These are phyloP conservation scores for Harringtonia aguacate DNA, from an alignment of 2,329 filamentous ascomycete genomes.

Conservation along the genomic window DNA sequence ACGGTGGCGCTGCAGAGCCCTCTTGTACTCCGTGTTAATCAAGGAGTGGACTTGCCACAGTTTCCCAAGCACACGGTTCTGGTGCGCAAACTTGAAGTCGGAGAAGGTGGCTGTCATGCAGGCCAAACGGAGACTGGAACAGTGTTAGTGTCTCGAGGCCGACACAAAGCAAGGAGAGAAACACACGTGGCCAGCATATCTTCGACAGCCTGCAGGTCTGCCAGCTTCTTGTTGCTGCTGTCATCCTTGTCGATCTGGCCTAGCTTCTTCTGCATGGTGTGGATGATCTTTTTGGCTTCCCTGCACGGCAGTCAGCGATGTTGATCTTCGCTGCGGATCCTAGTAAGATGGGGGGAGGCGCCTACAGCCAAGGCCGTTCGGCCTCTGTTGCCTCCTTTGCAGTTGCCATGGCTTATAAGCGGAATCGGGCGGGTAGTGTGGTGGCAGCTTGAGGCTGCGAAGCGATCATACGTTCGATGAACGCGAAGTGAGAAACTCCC, in stretches of 20 bases:
- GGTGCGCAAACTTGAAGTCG: slow-evolving; percentile 56
- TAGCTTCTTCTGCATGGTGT: slow-evolving; percentile 11
- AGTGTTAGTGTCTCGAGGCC: not conserved
- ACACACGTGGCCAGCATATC: slow-evolving; percentile 8
- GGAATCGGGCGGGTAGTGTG: not conserved
- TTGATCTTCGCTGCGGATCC: not conserved
- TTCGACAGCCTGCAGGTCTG: slow-evolving; percentile 11
- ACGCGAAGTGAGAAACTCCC: not conserved
- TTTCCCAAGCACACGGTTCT: slow-evolving; percentile 53
- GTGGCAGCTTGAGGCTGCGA: not conserved
- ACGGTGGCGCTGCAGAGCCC: slow-evolving; percentile 48
- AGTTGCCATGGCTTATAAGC: not conserved
- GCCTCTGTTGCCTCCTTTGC: slow-evolving; percentile 5
- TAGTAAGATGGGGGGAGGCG: not conserved
- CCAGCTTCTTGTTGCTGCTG: slow-evolving; percentile 10
- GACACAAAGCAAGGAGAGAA: not conserved
- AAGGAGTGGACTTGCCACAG: slow-evolving; percentile 73
- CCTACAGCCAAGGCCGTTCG: slow-evolving; percentile 12
- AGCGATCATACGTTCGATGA: not conserved
- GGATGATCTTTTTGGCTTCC: slow-evolving; percentile 12
- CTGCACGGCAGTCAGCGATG: slow-evolving; percentile 1
- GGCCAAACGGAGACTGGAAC: slow-evolving; percentile 52
- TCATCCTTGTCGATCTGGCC: slow-evolving; percentile 14
- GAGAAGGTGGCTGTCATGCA: slow-evolving; percentile 64
- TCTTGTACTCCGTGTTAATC: slow-evolving; percentile 71